Evolutionary conservation across 1,284 basidiomycete species (phyloP).

Genomic region (Heterobasidion annosum): DNA sequence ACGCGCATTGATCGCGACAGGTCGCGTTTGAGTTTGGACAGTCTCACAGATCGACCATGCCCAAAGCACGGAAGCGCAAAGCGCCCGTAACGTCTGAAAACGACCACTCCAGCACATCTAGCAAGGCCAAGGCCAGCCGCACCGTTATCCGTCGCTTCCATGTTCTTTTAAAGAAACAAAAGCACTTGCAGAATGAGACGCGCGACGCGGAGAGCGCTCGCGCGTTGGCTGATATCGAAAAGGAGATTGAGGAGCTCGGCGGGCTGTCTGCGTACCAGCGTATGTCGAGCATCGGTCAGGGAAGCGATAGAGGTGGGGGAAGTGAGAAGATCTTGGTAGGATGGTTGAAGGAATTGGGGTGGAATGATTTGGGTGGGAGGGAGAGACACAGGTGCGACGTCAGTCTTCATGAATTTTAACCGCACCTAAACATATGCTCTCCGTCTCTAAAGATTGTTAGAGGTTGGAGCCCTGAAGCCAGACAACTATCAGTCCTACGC

Average conservation of each 20-base stretch:
- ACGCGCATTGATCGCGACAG: too few species aligned
- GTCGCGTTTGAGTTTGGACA: too few species aligned
- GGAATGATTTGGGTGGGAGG: conserved; percentile 17
- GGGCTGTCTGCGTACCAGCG: conserved; percentile 73
- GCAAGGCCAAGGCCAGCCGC: conserved; percentile 45
- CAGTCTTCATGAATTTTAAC: not conserved
- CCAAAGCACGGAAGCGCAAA: conserved; percentile 16
- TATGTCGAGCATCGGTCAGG: conserved; percentile 76
- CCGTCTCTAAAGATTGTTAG: conserved; percentile 54
- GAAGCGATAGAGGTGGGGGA: conserved; percentile 74
- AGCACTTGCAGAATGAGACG: conserved; percentile 28
- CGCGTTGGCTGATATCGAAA: conserved; percentile 41
- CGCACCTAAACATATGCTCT: not conserved
- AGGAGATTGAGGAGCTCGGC: conserved; percentile 58
- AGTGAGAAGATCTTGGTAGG: conserved; percentile 69
- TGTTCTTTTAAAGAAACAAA: conserved; percentile 51
- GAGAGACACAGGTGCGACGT: conserved; percentile 30
- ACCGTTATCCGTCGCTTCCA: conserved; percentile 64
- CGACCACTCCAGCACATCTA: conserved; percentile 19
- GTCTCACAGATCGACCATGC: conserved; percentile 1
- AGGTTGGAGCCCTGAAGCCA: conserved; percentile 79
- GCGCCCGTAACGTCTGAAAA: conserved; percentile 16
- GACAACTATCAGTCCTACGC: conserved; percentile 66
- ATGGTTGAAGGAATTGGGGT: conserved; percentile 60
- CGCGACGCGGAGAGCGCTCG: conserved; percentile 10